Percentiles rank a stretch among this genome's conserved stretches.
Conservation (phyloP, 2,329 filamentous ascomycete species). For the Trichophyton verrucosum region DNA sequence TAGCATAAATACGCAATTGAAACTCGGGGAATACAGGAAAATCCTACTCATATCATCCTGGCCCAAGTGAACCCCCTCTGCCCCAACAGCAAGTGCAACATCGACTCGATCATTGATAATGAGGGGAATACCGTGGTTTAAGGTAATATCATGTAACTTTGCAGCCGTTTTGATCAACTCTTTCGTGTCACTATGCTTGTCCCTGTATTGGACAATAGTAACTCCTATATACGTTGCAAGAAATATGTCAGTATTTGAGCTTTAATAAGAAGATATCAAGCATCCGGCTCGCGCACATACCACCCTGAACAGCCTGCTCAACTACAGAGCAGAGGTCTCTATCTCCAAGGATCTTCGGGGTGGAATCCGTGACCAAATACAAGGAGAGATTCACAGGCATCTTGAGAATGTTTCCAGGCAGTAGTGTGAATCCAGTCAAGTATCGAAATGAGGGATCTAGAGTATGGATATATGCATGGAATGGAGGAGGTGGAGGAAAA, state of each 20-base stretch:
- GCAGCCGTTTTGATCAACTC: slow-evolving; percentile 58
- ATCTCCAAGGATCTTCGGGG: slow-evolving; percentile 64
- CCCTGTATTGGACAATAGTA: slow-evolving; percentile 78
- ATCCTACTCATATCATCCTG: slow-evolving; percentile 76
- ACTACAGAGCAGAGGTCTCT: slow-evolving; percentile 62
- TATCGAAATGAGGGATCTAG: too few relatives aligned
- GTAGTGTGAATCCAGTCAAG: background rate
- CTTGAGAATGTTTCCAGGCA: background rate
- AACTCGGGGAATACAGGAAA: background rate
- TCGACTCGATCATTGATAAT: slow-evolving; percentile 90
- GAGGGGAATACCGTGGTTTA: slow-evolving; percentile 57
- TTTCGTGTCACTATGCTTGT: slow-evolving; percentile 69
- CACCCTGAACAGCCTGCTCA: slow-evolving; percentile 60
- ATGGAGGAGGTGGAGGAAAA: background rate
- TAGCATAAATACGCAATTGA: background rate
- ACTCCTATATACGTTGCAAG: slow-evolving; percentile 40
- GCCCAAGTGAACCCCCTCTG: slow-evolving; percentile 86
- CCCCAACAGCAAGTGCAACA: slow-evolving; percentile 70
- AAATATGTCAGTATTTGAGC: background rate
- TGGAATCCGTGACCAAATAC: slow-evolving; percentile 89
- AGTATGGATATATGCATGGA: background rate
- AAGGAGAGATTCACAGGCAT: slow-evolving; percentile 58
- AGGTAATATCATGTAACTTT: slow-evolving; percentile 59
- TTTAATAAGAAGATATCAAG: background rate
- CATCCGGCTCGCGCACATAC: slow-evolving; percentile 29